A percentile compares a stretch with the other conserved stretches of the same genome.
Evolutionary conservation across 139 green algal species (phyloP).

Genomic region (Pseudopediastrum boryanum): DNA sequence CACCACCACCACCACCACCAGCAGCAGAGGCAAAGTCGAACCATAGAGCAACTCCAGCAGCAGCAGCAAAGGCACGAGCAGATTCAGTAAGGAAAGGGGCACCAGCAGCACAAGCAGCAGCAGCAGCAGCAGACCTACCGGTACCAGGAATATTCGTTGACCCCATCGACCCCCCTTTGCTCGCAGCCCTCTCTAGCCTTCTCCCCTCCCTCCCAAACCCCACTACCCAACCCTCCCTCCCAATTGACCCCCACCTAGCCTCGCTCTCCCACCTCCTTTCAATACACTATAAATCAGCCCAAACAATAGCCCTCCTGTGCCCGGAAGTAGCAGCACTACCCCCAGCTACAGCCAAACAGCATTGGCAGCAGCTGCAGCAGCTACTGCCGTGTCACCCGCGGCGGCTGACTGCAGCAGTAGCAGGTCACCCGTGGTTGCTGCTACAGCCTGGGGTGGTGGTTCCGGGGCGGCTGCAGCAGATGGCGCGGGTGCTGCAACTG

Average conservation of each 20-base stretch:
- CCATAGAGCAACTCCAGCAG: conserved; percentile 7
- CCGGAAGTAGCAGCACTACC: neutral
- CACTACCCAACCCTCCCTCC: no score
- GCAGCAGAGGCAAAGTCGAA: no score
- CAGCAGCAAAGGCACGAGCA: neutral
- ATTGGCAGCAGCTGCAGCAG: conserved; percentile 16
- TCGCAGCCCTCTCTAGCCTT: no score
- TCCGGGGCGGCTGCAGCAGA: neutral
- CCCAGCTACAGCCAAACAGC: neutral
- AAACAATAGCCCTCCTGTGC: neutral
- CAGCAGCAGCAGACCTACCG: no score
- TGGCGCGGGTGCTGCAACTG: neutral
- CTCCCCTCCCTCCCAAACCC: neutral
- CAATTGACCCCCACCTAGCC: conserved; percentile 7
- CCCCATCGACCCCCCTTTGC: no score
- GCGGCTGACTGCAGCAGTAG: neutral
- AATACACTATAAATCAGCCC: neutral
- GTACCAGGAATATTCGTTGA: no score
- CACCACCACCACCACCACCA: neutral
- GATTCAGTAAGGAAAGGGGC: no score
- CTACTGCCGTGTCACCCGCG: conserved; percentile 9
- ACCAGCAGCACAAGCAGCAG: no score
- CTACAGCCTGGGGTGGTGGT: neutral
- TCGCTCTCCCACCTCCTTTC: conserved; percentile 18
- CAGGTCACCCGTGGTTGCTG: conserved; percentile 16